A percentile compares a stretch with the other conserved stretches of the same genome.
Evolutionary conservation across 805 yeast genomes (phyloP).

Genomic region (Limtongozyma cylindracea): DNA sequence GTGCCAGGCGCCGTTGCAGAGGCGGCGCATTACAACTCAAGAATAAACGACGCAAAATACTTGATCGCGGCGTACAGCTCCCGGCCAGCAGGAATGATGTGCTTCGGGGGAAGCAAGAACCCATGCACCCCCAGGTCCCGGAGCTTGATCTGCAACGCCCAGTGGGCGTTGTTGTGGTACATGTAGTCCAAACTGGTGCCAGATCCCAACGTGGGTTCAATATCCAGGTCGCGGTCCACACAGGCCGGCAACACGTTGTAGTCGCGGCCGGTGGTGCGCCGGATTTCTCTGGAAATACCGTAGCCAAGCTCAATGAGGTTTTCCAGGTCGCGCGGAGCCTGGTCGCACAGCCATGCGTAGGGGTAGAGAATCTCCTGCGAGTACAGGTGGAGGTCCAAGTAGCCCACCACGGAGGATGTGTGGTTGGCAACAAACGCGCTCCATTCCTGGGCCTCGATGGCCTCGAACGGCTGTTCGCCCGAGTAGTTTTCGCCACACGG

Average conservation of each 20-base stretch:
- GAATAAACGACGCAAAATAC: conserved; percentile 24
- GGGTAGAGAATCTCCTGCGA: conserved; percentile 69
- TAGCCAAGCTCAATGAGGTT: conserved; percentile 61
- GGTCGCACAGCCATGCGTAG: conserved; percentile 55
- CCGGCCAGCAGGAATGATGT: conserved; percentile 50
- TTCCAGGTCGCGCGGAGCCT: conserved; percentile 55
- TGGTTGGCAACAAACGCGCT: conserved; percentile 13
- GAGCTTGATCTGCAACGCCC: conserved; percentile 68
- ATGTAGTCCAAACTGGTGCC: conserved; percentile 66
- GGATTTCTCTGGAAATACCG: conserved; percentile 52
- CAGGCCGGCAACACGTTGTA: conserved; percentile 63
- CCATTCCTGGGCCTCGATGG: conserved; percentile 14
- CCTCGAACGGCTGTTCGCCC: conserved; percentile 49
- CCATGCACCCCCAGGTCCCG: conserved; percentile 73
- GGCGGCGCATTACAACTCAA: too few species aligned
- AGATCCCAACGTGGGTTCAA: conserved; percentile 49
- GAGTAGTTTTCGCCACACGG: conserved; percentile 72
- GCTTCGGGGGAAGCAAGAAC: conserved; percentile 45
- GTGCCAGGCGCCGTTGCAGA: too few species aligned
- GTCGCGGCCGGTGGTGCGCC: conserved; percentile 32
- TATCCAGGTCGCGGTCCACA: conserved; percentile 49
- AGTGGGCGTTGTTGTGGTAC: conserved; percentile 60
- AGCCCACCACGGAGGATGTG: conserved; percentile 44
- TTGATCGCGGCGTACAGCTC: conserved; percentile 47
- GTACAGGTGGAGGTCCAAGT: conserved; percentile 64